A percentile compares a stretch with the other conserved stretches of the same genome.
These are phyloP conservation scores for Fusarium caatingaense DNA, from an alignment of 2,329 filamentous ascomycete species.

Conservation along the genomic window DNA sequence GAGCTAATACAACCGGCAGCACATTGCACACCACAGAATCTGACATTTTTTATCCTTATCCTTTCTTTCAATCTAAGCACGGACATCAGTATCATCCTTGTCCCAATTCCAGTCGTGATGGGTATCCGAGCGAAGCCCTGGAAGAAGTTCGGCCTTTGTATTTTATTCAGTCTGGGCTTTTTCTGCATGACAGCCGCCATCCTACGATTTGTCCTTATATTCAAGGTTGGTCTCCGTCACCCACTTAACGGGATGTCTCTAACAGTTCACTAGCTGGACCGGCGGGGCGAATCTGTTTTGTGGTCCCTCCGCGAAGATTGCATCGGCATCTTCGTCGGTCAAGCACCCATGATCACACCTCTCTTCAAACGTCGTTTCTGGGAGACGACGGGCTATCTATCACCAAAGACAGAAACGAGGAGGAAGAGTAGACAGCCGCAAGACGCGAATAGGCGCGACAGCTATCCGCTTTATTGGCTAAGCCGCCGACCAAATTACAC, in stretches of 20 bases:
- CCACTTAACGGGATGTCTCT: too few relatives aligned
- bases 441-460: background rate
- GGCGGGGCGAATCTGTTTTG: slow-evolving; percentile 45
- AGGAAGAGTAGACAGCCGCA: background rate
- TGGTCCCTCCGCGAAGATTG: slow-evolving; percentile 55
- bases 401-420: background rate
- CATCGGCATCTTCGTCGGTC: slow-evolving; percentile 53
- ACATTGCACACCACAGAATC: slow-evolving; percentile 50
- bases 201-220: slow-evolving; percentile 46
- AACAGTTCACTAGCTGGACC: slow-evolving; percentile 9
- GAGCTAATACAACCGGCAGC: too few relatives aligned
- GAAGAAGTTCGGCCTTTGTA: slow-evolving; percentile 47
- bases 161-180: slow-evolving; percentile 50
- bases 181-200: slow-evolving; percentile 50
- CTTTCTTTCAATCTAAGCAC: slow-evolving; percentile 51
- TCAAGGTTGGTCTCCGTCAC: slow-evolving; percentile 16
- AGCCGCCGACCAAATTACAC: background rate
- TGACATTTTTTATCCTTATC: slow-evolving; percentile 48
- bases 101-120: slow-evolving; percentile 51
- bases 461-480: slow-evolving; percentile 10
- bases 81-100: slow-evolving; percentile 51
- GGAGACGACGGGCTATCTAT: slow-evolving; percentile 6
- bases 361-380: slow-evolving; percentile 45
- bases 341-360: slow-evolving; percentile 52
- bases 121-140: slow-evolving; percentile 45